A percentile compares a stretch with the other conserved stretches of the same genome.
phyloP scores from a whole-genome alignment of 257 asterid genomes.

The Primulina tabacum region DNA sequence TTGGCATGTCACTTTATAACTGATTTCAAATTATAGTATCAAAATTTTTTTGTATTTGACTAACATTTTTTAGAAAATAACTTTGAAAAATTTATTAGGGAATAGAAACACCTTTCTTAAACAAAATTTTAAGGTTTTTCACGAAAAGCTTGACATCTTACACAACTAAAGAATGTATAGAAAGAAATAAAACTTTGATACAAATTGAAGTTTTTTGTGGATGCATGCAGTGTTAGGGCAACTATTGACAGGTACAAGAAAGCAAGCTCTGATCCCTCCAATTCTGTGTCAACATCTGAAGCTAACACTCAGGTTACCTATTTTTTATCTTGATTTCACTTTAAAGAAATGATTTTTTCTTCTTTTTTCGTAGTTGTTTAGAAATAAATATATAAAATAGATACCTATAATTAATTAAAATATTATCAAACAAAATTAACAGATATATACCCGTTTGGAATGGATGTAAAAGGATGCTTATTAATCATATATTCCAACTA shows the following conservation, averaged over 20 bases:
- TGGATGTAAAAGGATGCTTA: too few relatives aligned
- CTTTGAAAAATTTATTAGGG: too few relatives aligned
- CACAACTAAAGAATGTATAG: background rate
- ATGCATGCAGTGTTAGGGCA: conserved; percentile 74
- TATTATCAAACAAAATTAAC: too few relatives aligned
- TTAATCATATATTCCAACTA: too few relatives aligned
- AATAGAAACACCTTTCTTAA: too few relatives aligned
- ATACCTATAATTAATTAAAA: too few relatives aligned
- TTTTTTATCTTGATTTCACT: background rate
- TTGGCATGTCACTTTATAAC: background rate
- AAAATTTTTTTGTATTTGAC: too few relatives aligned
- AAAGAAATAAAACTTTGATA: background rate
- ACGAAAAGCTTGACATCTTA: too few relatives aligned
- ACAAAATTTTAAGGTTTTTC: background rate
- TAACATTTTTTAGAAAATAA: background rate
- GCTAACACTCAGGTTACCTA: conserved; percentile 69
- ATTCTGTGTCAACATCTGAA: conserved; percentile 67
- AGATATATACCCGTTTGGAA: too few relatives aligned
- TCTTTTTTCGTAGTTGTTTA: too few relatives aligned
- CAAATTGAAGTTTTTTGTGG: background rate
- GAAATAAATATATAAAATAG: too few relatives aligned
- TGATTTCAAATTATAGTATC: background rate
- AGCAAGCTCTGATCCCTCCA: conserved; percentile 61
- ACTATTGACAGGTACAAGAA: conserved; percentile 90
- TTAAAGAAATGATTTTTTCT: too few relatives aligned